Conservation (phyloP, 805 yeast species). For the Metschnikowia chrysomelidarum region DNA sequence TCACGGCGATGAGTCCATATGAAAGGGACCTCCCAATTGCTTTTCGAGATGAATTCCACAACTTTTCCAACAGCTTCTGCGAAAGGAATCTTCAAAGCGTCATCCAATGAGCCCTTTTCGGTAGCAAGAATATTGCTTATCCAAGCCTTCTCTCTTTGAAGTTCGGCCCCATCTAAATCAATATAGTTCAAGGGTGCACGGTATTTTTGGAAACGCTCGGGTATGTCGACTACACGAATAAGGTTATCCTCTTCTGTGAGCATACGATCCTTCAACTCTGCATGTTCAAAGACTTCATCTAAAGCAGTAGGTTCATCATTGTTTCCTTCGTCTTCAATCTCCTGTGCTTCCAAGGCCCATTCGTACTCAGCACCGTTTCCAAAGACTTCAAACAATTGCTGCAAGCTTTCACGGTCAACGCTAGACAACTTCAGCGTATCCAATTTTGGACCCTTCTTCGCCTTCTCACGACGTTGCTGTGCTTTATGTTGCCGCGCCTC, state of each 20-base stretch:
- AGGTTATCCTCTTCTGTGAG: slow-evolving; percentile 89
- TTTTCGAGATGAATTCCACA: slow-evolving; percentile 69
- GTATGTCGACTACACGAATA: slow-evolving; percentile 80
- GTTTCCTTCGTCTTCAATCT: slow-evolving; percentile 53
- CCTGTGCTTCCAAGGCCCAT: slow-evolving; percentile 95
- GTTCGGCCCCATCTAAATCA: slow-evolving; percentile 67
- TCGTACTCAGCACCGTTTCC: slow-evolving; percentile 97
- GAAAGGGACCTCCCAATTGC: slow-evolving; percentile 87
- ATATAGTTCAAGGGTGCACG: slow-evolving; percentile 66
- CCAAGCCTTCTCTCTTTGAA: slow-evolving; percentile 76
- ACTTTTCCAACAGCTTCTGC: slow-evolving; percentile 67
- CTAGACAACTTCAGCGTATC: slow-evolving; percentile 57
- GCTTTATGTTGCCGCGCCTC: slow-evolving; percentile 42
- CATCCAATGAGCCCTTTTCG: slow-evolving; percentile 45
- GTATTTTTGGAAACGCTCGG: slow-evolving; percentile 85
- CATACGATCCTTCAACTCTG: slow-evolving; percentile 86
- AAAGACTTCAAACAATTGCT: slow-evolving; percentile 90
- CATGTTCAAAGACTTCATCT: slow-evolving; percentile 90
- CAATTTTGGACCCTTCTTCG: slow-evolving; percentile 42
- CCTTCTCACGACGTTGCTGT: slow-evolving; percentile 31
- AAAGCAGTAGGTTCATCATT: slow-evolving; percentile 57
- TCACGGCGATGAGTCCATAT: slow-evolving; percentile 96
- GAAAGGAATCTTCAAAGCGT: slow-evolving; percentile 50
- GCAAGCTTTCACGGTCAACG: slow-evolving; percentile 86
- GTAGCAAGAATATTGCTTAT: slow-evolving; percentile 59